These are phyloP conservation scores for Starmerella davenportii DNA, from an alignment of 805 yeast genomes.

Conservation along the genomic window DNA sequence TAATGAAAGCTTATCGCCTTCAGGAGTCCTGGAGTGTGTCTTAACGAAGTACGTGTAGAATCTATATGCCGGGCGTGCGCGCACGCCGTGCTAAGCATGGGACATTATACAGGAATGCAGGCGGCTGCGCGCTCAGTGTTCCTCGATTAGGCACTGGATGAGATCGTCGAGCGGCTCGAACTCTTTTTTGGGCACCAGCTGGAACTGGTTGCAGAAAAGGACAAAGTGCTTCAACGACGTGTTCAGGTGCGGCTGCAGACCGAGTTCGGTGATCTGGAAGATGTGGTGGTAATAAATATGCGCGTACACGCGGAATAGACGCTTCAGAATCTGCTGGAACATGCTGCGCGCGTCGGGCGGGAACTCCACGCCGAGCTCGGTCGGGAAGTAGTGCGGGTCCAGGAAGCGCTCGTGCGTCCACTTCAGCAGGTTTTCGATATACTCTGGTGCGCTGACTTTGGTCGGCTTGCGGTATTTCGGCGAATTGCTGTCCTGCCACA, in stretches of 20 bases:
- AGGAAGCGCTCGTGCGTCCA: conserved; percentile 93
- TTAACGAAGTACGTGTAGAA: too few relatives aligned
- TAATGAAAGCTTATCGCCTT: too few relatives aligned
- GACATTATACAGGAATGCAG: too few relatives aligned
- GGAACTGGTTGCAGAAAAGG: conserved; percentile 68
- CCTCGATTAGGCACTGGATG: conserved; percentile 47
- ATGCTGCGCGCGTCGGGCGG: conserved; percentile 65
- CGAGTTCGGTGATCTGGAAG: conserved; percentile 82
- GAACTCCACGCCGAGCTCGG: conserved; percentile 79
- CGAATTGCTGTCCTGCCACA: conserved; percentile 65
- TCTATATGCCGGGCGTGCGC: too few relatives aligned
- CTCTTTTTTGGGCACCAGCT: conserved; percentile 58
- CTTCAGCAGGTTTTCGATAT: conserved; percentile 78
- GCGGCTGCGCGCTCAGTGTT: too few relatives aligned
- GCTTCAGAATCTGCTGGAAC: conserved; percentile 72
- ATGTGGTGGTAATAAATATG: conserved; percentile 97
- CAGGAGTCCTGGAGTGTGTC: too few relatives aligned
- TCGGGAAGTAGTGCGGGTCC: conserved; percentile 77
- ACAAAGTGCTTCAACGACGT: conserved; percentile 90
- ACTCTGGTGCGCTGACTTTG: conserved; percentile 83
- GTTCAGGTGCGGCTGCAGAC: conserved; percentile 79
- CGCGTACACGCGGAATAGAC: conserved; percentile 86
- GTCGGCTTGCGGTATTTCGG: conserved; percentile 50
- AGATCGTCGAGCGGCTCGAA: conserved; percentile 83
- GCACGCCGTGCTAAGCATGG: too few relatives aligned